These are phyloP conservation scores for Lasiodiplodia citricola DNA, from an alignment of 2,329 filamentous ascomycete species.

Conservation along the genomic window DNA sequence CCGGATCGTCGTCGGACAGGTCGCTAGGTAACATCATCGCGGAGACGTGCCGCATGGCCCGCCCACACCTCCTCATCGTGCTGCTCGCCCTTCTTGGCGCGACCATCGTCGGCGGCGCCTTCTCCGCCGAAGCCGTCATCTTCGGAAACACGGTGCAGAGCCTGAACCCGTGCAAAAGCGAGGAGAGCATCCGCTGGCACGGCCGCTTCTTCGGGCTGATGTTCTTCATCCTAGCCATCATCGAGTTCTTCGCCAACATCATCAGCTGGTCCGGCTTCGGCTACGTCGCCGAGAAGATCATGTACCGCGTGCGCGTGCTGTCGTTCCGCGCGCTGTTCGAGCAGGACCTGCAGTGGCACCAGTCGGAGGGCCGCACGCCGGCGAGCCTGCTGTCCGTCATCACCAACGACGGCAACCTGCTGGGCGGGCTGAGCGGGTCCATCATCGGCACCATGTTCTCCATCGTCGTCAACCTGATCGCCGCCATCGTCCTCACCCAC, in stretches of 20 bases:
- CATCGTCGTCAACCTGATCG: constrained; percentile 70
- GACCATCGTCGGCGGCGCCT: constrained; percentile 61
- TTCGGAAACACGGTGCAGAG: constrained; percentile 66
- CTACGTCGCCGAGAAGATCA: constrained; percentile 65
- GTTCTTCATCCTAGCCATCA: constrained; percentile 65
- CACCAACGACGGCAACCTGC: constrained; percentile 69
- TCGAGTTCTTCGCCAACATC: constrained; percentile 67
- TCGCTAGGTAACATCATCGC: constrained; percentile 30
- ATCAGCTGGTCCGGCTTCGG: constrained; percentile 65
- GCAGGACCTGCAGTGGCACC: constrained; percentile 74
- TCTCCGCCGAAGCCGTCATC: constrained; percentile 62
- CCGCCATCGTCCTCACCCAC: constrained; percentile 70
- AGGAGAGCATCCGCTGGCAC: constrained; percentile 53
- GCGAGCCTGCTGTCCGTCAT: constrained; percentile 69
- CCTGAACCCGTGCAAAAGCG: constrained; percentile 59
- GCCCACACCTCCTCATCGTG: constrained; percentile 53
- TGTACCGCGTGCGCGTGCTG: constrained; percentile 67
- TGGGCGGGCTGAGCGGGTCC: constrained; percentile 72
- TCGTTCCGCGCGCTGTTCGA: constrained; percentile 69
- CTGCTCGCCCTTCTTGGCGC: constrained; percentile 57
- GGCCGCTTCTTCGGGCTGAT: constrained; percentile 63
- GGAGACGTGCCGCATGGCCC: constrained; percentile 26
- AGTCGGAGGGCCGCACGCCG: constrained; percentile 67
- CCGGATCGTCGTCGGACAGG: neutral
- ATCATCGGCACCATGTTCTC: constrained; percentile 73